phyloP scores from a whole-genome alignment of 1,139 yeast genomes.

The Debaryomyces sp. region DNA sequence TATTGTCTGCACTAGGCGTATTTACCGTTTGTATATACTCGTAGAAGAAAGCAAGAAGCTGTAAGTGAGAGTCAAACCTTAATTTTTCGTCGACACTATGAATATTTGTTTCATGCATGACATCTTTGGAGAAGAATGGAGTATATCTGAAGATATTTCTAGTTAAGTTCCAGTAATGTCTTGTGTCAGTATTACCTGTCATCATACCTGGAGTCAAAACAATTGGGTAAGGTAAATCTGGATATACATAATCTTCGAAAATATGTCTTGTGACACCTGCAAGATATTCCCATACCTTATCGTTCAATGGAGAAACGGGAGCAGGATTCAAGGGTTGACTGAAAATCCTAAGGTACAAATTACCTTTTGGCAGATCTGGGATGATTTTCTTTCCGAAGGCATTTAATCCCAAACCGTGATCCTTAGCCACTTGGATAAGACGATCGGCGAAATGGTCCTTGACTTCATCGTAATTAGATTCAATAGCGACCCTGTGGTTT shows the following conservation, averaged over 20 bases:
- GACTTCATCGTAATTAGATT: constrained; percentile 26
- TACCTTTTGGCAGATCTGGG: constrained; percentile 25
- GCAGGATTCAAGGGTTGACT: constrained; percentile 32
- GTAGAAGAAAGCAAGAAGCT: constrained; percentile 44
- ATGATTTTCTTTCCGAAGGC: constrained; percentile 25
- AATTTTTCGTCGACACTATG: constrained; percentile 48
- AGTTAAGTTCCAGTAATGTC: constrained; percentile 75
- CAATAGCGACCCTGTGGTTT: constrained; percentile 41
- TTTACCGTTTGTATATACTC: constrained; percentile 34
- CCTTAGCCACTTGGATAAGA: constrained; percentile 31
- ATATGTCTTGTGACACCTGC: constrained; percentile 50
- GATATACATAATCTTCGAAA: constrained; percentile 42
- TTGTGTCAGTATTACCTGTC: constrained; percentile 86
- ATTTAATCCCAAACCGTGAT: constrained; percentile 27
- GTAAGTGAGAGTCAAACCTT: constrained; percentile 41
- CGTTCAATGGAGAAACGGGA: constrained; percentile 39
- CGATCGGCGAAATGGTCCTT: constrained; percentile 25
- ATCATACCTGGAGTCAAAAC: constrained; percentile 66
- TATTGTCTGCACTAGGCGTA: constrained; percentile 20
- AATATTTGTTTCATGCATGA: constrained; percentile 24
- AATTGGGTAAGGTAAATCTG: constrained; percentile 40
- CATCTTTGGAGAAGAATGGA: constrained; percentile 32
- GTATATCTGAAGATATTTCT: constrained; percentile 69
- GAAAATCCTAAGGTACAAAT: constrained; percentile 21
- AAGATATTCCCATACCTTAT: constrained; percentile 42